Evolutionary conservation across 2,329 filamentous ascomycete genomes (phyloP), one percentile per base, ranked within the genome.

Genomic region (Hypoxylon sp.): DNA sequence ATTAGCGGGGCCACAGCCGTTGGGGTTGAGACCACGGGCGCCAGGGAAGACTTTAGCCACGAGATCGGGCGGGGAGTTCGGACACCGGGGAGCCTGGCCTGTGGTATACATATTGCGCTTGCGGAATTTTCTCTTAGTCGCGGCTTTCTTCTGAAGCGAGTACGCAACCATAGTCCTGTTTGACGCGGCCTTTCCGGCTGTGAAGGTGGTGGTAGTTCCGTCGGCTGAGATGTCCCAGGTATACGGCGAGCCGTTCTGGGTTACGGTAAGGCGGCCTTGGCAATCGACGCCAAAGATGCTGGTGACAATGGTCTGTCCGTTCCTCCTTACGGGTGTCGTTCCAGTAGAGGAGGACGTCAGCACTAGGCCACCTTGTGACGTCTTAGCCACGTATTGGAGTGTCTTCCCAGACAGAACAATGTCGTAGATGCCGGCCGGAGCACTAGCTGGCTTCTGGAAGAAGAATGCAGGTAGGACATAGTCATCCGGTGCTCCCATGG

Each of bases 241-340:
- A 48, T 46, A 46, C 21, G 14, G 53, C 19, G 53, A 57, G 13
- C 53, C 53, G 17, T 23, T 21, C 11, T 57, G 38, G 4, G 41
- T 46, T 4, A 46, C 53, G 3, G 38, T 57, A 21, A 57, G n/a
- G 4, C 17, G 23, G 23, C 53, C 53, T 14, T 34, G 6, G n/a
- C 53, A 57, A 10, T 57, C 41, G 25, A 57, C 41, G 19, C 53
- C 53, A 17, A 57, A 57, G 14, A 57, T 48, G 17, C 53, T 46
- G 11, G 53, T 57, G 14, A 34, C 28, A 25, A 57, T 25, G 10
- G 7, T 21, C 28, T 46, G 41, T 11, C 41, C 53, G 13, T 57
- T 34, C 11, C 41, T 25, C n/a, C 19, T 32, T 14, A 46, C 41
- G 1, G 53, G 2, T 2, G 41, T 57, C 7, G 53, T 32, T 48